A percentile compares a stretch with the other conserved stretches of the same genome.
These are phyloP conservation scores for Penstemon davidsonii DNA, from an alignment of 257 asterid genomes.

Conservation along the genomic window DNA sequence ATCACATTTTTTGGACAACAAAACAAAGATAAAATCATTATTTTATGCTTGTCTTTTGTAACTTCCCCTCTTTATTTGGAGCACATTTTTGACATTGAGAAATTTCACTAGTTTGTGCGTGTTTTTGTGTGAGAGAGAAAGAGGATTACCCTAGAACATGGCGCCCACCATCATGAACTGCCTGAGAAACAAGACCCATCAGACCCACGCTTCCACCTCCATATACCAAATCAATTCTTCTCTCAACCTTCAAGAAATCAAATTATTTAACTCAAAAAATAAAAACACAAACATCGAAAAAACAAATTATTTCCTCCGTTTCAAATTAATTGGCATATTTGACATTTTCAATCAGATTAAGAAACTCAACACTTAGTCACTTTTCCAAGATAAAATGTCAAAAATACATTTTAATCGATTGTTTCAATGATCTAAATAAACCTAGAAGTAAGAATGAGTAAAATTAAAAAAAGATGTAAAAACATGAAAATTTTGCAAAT, in stretches of 20 bases:
- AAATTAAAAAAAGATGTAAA: too few relatives aligned
- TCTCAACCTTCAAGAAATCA: constrained; percentile 64
- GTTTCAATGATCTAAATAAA: too few relatives aligned
- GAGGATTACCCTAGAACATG: constrained; percentile 83
- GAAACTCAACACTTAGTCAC: too few relatives aligned
- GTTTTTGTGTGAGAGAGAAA: constrained; percentile 1
- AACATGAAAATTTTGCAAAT: too few relatives aligned
- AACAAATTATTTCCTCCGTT: not conserved
- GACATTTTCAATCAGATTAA: too few relatives aligned
- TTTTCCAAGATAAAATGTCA: too few relatives aligned
- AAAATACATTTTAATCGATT: too few relatives aligned
- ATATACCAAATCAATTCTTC: constrained; percentile 90
- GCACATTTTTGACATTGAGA: not conserved
- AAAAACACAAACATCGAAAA: constrained; percentile 23
- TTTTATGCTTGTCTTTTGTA: constrained; percentile 40
- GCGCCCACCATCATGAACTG: constrained; percentile 99
- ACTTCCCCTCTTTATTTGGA: not conserved
- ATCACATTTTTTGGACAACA: not conserved
- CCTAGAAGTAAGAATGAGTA: too few relatives aligned
- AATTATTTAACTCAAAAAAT: not conserved
- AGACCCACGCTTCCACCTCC: constrained; percentile 99
- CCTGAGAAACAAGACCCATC: constrained; percentile 99
- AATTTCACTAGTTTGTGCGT: not conserved
- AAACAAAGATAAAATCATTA: constrained; percentile 24
- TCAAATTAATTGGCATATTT: too few relatives aligned